These are phyloP conservation scores for Phytophthora pinifolia DNA, from an alignment of 352 stramenopile species.

Conservation along the genomic window DNA sequence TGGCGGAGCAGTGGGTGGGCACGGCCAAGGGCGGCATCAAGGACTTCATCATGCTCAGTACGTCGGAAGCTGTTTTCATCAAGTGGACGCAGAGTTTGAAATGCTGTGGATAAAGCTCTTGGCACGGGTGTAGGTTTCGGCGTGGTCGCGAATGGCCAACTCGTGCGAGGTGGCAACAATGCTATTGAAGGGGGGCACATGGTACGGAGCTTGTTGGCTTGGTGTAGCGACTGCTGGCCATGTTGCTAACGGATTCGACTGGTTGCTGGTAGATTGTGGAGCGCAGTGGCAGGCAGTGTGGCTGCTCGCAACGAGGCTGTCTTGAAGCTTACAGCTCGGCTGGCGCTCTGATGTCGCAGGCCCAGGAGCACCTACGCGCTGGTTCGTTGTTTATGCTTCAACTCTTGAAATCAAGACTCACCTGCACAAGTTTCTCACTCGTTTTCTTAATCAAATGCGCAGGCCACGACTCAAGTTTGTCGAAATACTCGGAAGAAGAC, in stretches of 20 bases:
- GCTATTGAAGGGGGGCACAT: conserved; percentile 83
- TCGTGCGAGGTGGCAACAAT: conserved; percentile 69
- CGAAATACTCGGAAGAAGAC: conserved; percentile 36
- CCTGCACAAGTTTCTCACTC: not conserved
- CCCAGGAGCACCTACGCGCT: conserved; percentile 60
- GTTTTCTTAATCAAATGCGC: not conserved
- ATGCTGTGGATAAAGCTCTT: conserved; percentile 40
- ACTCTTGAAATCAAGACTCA: not conserved
- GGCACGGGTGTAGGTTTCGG: conserved; percentile 76
- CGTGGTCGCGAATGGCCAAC: conserved; percentile 58
- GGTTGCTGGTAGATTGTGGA: conserved; percentile 66
- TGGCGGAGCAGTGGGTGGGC: conserved; percentile 83
- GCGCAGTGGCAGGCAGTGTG: conserved; percentile 72
- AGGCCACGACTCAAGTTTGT: conserved; percentile 54
- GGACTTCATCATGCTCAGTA: conserved; percentile 88
- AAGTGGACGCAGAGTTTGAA: conserved; percentile 5
- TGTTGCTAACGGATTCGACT: conserved; percentile 1
- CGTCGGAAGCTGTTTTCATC: conserved; percentile 1
- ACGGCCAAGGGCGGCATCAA: conserved; percentile 55
- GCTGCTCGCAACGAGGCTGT: conserved; percentile 73
- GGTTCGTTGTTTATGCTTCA: conserved; percentile 26
- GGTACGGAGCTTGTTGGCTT: conserved; percentile 25
- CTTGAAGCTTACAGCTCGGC: conserved; percentile 82
- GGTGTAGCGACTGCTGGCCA: not conserved
- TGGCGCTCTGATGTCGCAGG: conserved; percentile 59